These are phyloP conservation scores for Geosmithia flava DNA, from an alignment of 2,329 filamentous ascomycete genomes.

Conservation along the genomic window DNA sequence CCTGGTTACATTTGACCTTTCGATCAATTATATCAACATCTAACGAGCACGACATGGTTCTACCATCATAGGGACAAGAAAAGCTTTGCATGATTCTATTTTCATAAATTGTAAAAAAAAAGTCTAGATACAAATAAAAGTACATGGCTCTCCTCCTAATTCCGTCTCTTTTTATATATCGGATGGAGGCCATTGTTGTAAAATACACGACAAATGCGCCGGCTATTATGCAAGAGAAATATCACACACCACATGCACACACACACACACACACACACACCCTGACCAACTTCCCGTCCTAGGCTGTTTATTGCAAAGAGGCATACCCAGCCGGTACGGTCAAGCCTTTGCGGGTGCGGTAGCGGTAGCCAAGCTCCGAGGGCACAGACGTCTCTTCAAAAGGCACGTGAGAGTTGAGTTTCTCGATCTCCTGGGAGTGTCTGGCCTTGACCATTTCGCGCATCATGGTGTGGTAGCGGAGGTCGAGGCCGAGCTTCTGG, in stretches of 20 bases:
- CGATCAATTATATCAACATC: too few species aligned
- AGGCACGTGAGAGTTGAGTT: background rate
- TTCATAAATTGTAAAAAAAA: background rate
- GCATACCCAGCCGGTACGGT: background rate
- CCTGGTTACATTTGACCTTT: background rate
- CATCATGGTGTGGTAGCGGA: slow-evolving; percentile 61
- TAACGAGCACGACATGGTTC: background rate
- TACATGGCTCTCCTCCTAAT: background rate
- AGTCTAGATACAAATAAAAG: background rate
- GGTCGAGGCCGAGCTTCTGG: slow-evolving; percentile 57
- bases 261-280: background rate
- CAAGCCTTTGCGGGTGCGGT: background rate
- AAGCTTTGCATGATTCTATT: background rate
- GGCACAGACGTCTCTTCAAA: slow-evolving; percentile 2
- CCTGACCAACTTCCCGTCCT: background rate
- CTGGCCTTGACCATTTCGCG: slow-evolving; percentile 64
- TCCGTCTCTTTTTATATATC: background rate
- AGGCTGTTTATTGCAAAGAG: background rate
- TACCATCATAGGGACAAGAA: background rate
- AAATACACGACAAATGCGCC: background rate
- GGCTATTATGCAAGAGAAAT: background rate
- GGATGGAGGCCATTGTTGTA: background rate
- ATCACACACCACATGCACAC: background rate
- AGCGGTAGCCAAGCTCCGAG: background rate
- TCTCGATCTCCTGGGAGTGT: slow-evolving; percentile 13